phyloP scores from a whole-genome alignment of 2,329 filamentous ascomycete species.

The Fusarium sterilihyphosum region DNA sequence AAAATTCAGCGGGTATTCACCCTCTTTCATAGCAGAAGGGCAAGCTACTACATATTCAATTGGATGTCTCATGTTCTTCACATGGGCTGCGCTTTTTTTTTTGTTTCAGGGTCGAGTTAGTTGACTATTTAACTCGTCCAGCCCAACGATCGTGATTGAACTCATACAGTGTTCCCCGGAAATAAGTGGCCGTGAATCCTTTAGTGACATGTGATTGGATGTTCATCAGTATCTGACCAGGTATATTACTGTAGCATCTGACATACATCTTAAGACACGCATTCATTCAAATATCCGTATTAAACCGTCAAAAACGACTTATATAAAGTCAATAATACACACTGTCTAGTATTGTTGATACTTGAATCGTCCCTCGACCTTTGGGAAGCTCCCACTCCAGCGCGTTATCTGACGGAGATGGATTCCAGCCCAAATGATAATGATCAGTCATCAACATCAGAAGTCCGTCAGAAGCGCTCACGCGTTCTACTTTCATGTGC shows the following conservation, averaged over 20 bases:
- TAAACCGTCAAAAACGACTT: neutral
- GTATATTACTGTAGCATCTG: neutral
- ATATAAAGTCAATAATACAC: neutral
- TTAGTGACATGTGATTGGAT: neutral
- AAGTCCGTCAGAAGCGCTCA: conserved; percentile 53
- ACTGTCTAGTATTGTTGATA: neutral
- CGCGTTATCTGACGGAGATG: conserved; percentile 14
- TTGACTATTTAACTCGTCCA: neutral
- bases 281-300: neutral
- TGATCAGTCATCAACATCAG: conserved; percentile 30
- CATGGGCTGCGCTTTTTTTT: neutral
- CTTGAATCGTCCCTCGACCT: neutral
- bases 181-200: neutral
- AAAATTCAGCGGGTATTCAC: neutral
- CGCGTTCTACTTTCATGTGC: conserved; percentile 63
- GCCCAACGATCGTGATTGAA: neutral
- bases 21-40: neutral
- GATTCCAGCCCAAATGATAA: conserved; percentile 38
- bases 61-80: neutral
- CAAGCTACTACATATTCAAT: neutral
- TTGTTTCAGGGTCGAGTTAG: neutral
- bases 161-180: neutral
- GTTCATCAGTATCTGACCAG: too few relatives aligned
- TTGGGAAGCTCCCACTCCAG: neutral
- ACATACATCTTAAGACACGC: neutral